Base-by-base conservation (phyloP, 768 basidiomycete species). In the Neoboletus magnificus region DNA sequence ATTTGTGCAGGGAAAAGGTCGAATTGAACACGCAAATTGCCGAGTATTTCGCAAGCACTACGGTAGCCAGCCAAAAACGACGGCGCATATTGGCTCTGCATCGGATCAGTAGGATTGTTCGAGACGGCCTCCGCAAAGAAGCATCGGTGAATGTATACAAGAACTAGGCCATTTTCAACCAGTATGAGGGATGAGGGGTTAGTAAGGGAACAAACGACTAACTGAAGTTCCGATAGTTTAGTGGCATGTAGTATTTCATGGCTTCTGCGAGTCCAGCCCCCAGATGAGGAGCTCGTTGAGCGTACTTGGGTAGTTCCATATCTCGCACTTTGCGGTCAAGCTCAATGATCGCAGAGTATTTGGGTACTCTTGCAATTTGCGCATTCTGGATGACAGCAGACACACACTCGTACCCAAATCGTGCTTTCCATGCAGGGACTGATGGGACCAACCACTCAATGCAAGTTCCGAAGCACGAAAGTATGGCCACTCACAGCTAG, bases 241-340 rank as follows among this genome's bases (percentile, higher is more conserved):
- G 75, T 1, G 88, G 85, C 88, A 89, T 89, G 62, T 81, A 88
- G 67, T 85, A 80, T 35, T 79, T 81, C 88, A 90, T 89, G 8
- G 83, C 82, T 65, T 83, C 74, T 10, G 78, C 74, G 12, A 89
- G 72, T 3, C 82, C 81, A 1, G 72, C 72, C 9, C 80, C 79
- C 57, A 77, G 66, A 1, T 80, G 79, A 0, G 79, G 74, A 1
- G 76, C 56, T 4, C 78, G 80, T 48, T 80, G 77, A 0, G 85
- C 80, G 65, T 86, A 88, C 46, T 71, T 72, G 9, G 88, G 88
- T 6, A 89, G 57, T 23, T 82, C 79, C 83, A 86, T 83, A 61
- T 87, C 85, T 44, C 81, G 83, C 30, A 85, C 77, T 63, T 82
- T 84, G 54, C 82, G 77, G 65, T 87, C 85, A 9, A 87, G 74